Base-by-base conservation (phyloP, 371 early-diverging fungal species). In the Aphelidium insulamus region DNA sequence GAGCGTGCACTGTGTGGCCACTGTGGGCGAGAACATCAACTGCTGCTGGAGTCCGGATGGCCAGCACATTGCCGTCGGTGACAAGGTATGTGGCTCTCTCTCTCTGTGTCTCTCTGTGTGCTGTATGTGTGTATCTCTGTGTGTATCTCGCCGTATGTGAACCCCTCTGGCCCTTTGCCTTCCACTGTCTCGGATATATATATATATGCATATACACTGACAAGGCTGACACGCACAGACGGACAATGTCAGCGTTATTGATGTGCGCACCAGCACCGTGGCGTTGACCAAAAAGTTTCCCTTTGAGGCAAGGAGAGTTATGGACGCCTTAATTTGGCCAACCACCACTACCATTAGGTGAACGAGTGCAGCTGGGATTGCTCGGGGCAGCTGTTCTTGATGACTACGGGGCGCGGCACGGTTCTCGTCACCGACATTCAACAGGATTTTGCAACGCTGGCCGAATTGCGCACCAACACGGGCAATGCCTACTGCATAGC, bases 31-130 rank as follows among this genome's bases (percentile, higher is more conserved):
- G 42, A 81, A 81, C 44, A 79, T 85, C 54, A 82, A 80, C 49
- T 66, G 80, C 19, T 67, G 69, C 37, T 82, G 81, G 78, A 69
- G 73, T 38, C 77, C 80, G 2, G 72, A 80, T 41, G 81, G 80
- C 10, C 52, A 64, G 23, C 48, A 54, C 33, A 71, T 81, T 39
- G 79, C 80, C 15, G 82, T 81, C 4, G 80, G 82, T 5, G 74
- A 80, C 46, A 77, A 80, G 54, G 71, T 66, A 41, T 23, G 33
- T 27, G 21, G 25, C 7, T 11, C 14, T 22, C 24, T 26, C 11
- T 14, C 14, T 4, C 12, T 31, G 8, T 12, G 5, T 27, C 33
- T 8, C 5, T 10, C 25, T 21, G 15, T 32, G 18, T 16, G 12
- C 15, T 34, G 28, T 26, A 4, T 11, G 18, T 5, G 21, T n/a